Evolutionary conservation across 257 asterid species (phyloP).

Genomic region (Nicotiana attenuata): DNA sequence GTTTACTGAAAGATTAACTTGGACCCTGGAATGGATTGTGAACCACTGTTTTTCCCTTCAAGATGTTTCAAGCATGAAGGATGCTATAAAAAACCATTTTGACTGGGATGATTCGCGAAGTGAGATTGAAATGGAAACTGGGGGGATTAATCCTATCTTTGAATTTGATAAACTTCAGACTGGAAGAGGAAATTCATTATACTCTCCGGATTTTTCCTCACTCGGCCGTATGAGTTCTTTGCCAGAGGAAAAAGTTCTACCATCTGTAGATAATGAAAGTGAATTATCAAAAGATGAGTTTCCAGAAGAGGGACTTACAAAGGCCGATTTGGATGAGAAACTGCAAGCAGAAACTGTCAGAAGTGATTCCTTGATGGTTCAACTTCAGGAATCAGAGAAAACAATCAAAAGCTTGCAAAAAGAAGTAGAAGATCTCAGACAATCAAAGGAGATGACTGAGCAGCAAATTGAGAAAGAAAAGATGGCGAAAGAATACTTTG

Average conservation of each 20-base stretch:
- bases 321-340: conserved; percentile 29
- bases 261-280: conserved; percentile 21
- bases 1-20: conserved; percentile 45
- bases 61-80: conserved; percentile 77
- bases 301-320: conserved; percentile 22
- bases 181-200: conserved; percentile 13
- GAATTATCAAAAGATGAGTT: conserved; percentile 26
- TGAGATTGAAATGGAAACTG: conserved; percentile 53
- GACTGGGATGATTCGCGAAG: conserved; percentile 71
- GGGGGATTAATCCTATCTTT: conserved; percentile 28
- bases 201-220: conserved; percentile 21
- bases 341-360: conserved; percentile 33
- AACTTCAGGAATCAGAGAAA: conserved; percentile 42
- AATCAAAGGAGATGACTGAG: conserved; percentile 27
- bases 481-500: conserved; percentile 36
- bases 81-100: conserved; percentile 44
- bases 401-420: conserved; percentile 30
- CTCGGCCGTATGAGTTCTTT: conserved; percentile 15
- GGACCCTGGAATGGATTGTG: conserved; percentile 68
- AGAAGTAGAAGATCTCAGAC: conserved; percentile 30
- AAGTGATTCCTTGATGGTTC: conserved; percentile 31
- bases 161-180: conserved; percentile 25
- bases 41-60: conserved; percentile 80
- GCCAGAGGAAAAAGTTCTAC: conserved; percentile 27
- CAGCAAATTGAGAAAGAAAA: conserved; percentile 28